These are phyloP conservation scores for Lolium multiflorum DNA, from an alignment of 176 grass and related monocot genomes.

Conservation along the genomic window DNA sequence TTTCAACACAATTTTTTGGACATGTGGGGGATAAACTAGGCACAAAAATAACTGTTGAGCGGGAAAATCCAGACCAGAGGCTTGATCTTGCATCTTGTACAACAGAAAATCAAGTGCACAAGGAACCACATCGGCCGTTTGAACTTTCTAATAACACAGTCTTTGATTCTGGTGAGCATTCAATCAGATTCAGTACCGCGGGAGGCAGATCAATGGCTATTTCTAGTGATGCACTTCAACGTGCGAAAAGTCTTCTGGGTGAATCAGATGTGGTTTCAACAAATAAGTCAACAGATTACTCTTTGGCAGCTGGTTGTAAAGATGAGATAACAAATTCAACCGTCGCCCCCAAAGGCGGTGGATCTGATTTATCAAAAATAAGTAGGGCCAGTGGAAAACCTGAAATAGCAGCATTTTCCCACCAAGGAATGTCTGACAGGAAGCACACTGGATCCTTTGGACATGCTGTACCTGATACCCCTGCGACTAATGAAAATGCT, in stretches of 20 bases:
- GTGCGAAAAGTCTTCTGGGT: conserved; percentile 76
- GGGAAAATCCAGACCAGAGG: conserved; percentile 40
- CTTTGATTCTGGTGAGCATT: conserved; percentile 45
- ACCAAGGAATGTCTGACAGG: conserved; percentile 20
- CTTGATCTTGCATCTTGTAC: conserved; percentile 39
- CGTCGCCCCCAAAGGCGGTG: conserved; percentile 48
- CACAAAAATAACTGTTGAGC: conserved; percentile 49
- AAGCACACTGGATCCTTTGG: conserved; percentile 32
- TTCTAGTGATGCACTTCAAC: conserved; percentile 73
- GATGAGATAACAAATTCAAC: conserved; percentile 45
- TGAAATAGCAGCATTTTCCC: conserved; percentile 19
- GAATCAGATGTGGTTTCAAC: conserved; percentile 50
- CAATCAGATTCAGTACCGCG: conserved; percentile 69
- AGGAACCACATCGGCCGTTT: conserved; percentile 43
- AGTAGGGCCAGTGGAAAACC: conserved; percentile 17
- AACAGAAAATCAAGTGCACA: conserved; percentile 50
- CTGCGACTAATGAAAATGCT: conserved; percentile 28
- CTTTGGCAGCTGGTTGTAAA: conserved; percentile 41
- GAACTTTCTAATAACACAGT: conserved; percentile 26
- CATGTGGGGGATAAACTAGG: conserved; percentile 55
- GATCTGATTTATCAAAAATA: conserved; percentile 21
- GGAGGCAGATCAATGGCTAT: conserved; percentile 68
- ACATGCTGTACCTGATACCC: conserved; percentile 35
- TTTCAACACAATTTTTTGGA: conserved; percentile 67
- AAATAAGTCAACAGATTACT: conserved; percentile 33